Evolutionary conservation across 805 yeast species (phyloP).

Genomic region (Metschnikowia colocasiae): DNA sequence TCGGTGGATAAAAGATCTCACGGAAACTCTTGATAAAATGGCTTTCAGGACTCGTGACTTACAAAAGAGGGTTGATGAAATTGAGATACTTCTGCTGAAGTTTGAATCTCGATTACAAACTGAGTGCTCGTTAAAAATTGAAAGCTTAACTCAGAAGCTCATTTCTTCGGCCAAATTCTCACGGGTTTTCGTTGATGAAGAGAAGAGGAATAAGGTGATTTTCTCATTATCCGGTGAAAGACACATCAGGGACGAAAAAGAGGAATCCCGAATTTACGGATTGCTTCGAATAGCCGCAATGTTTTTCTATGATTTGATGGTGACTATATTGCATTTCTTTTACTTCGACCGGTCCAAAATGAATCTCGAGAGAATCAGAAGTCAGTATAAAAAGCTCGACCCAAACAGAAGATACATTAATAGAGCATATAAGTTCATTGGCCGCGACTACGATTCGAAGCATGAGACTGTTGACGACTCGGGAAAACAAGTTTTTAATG

Average conservation of each 20-base stretch:
- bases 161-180: constrained; percentile 31
- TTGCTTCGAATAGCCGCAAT: constrained; percentile 13
- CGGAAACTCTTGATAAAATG: constrained; percentile 35
- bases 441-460: constrained; percentile 12
- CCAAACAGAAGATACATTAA: constrained; percentile 38
- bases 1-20: constrained; percentile 28
- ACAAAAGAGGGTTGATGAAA: constrained; percentile 36
- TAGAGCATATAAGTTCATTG: constrained; percentile 32
- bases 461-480: background rate
- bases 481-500: constrained; percentile 7
- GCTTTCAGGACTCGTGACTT: constrained; percentile 41
- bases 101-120: constrained; percentile 28
- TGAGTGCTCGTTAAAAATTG: constrained; percentile 26
- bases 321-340: constrained; percentile 31
- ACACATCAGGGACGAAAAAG: constrained; percentile 8
- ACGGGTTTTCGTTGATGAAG: constrained; percentile 26
- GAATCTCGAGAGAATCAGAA: constrained; percentile 41
- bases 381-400: constrained; percentile 37
- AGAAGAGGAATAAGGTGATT: constrained; percentile 28
- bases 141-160: constrained; percentile 23
- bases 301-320: constrained; percentile 32
- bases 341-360: constrained; percentile 39
- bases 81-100: constrained; percentile 31
- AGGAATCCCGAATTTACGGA: background rate
- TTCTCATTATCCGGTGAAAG: constrained; percentile 26